Percentiles rank a stretch among this genome's conserved stretches.
phyloP scores from a whole-genome alignment of 2,329 filamentous ascomycete species.

The Epichloe bromicola region DNA sequence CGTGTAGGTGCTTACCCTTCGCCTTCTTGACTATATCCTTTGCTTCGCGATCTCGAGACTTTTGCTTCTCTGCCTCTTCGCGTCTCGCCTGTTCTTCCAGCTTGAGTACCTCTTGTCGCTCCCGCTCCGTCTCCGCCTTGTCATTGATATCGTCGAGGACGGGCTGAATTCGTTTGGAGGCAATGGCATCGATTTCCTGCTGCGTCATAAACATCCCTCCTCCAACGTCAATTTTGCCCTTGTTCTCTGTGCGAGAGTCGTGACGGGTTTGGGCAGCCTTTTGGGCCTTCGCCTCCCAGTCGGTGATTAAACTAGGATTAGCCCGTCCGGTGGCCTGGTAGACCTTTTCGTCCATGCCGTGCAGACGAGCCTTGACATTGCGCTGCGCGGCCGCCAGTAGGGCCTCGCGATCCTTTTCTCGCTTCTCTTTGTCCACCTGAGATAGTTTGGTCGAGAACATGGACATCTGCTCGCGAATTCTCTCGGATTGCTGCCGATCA shows the following conservation, averaged over 20 bases:
- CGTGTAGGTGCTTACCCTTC: slow-evolving; percentile 38
- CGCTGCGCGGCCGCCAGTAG: slow-evolving; percentile 69
- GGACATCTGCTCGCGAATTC: slow-evolving; percentile 69
- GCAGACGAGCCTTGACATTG: slow-evolving; percentile 69
- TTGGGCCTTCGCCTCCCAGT: slow-evolving; percentile 70
- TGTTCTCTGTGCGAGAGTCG: slow-evolving; percentile 42
- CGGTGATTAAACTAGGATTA: slow-evolving; percentile 51
- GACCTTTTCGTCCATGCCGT: slow-evolving; percentile 70
- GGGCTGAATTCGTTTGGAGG: slow-evolving; percentile 63
- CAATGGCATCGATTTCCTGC: slow-evolving; percentile 67
- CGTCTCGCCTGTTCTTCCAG: slow-evolving; percentile 45
- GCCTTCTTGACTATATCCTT: slow-evolving; percentile 40
- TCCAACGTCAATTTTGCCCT: slow-evolving; percentile 55
- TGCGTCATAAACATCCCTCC: slow-evolving; percentile 70
- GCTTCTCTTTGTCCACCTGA: slow-evolving; percentile 60
- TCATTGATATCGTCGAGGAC: slow-evolving; percentile 75
- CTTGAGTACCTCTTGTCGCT: slow-evolving; percentile 51
- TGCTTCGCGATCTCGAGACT: slow-evolving; percentile 37
- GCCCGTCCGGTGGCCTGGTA: slow-evolving; percentile 64
- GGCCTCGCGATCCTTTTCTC: slow-evolving; percentile 59
- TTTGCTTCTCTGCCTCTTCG: slow-evolving; percentile 35
- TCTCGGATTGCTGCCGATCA: slow-evolving; percentile 55
- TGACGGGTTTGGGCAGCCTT: slow-evolving; percentile 54
- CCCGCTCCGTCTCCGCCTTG: slow-evolving; percentile 59
- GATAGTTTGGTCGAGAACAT: slow-evolving; percentile 56